These are phyloP conservation scores for Vitis hybrid DNA, from an alignment of 177 flowering plant species.

Conservation along the genomic window DNA sequence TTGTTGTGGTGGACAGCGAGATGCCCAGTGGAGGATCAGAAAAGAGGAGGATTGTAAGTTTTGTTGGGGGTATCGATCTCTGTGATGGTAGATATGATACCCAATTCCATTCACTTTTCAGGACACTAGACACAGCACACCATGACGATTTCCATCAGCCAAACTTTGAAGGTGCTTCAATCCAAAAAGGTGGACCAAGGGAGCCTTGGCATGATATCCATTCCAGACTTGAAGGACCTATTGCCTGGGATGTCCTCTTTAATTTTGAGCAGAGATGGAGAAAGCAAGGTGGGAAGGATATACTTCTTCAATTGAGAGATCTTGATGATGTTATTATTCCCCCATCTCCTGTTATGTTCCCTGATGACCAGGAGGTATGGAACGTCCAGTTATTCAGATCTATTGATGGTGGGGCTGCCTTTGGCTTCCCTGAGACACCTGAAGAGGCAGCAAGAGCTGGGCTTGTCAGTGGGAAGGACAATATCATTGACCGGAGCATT, in stretches of 20 bases:
- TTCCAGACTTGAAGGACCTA: conserved; percentile 66
- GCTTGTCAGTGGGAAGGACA: conserved; percentile 75
- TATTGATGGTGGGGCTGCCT: conserved; percentile 80
- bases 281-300: conserved; percentile 72
- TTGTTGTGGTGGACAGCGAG: conserved; percentile 57
- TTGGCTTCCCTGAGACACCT: conserved; percentile 72
- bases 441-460: conserved; percentile 73
- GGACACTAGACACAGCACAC: conserved; percentile 68
- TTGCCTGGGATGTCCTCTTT: conserved; percentile 77
- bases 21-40: conserved; percentile 50
- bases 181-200: conserved; percentile 68
- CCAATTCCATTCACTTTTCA: conserved; percentile 65
- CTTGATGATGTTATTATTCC: conserved; percentile 49
- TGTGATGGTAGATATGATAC: conserved; percentile 73
- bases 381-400: conserved; percentile 68
- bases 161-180: conserved; percentile 50
- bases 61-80: conserved; percentile 67
- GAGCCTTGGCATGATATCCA: conserved; percentile 86
- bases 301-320: conserved; percentile 53
- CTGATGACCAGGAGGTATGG: conserved; percentile 65
- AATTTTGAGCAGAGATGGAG: conserved; percentile 82
- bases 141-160: conserved; percentile 81
- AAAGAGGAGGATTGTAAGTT: conserved; percentile 63
- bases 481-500: conserved; percentile 70
- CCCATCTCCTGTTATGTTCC: conserved; percentile 65